These are phyloP conservation scores for Penicillium concentricum DNA, from an alignment of 2,329 filamentous ascomycete species.

Conservation along the genomic window DNA sequence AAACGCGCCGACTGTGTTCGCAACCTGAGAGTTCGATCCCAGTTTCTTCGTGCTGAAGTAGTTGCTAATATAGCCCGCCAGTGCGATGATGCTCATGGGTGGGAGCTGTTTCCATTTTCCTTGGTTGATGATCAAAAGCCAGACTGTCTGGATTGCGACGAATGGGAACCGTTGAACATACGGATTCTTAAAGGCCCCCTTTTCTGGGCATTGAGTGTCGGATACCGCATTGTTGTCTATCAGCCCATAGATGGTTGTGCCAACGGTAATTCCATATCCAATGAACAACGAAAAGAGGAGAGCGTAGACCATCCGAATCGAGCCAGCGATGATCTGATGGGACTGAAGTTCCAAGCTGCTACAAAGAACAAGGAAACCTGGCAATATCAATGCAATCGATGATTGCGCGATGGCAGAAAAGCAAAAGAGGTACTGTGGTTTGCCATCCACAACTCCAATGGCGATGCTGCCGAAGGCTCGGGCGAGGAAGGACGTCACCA, in stretches of 20 bases:
- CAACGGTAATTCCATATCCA: constrained; percentile 68
- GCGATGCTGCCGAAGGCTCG: constrained; percentile 65
- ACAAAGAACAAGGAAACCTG: constrained; percentile 62
- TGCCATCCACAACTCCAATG: constrained; percentile 31
- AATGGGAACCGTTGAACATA: constrained; percentile 63
- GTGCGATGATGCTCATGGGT: constrained; percentile 70
- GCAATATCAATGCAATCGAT: constrained; percentile 68
- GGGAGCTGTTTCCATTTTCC: constrained; percentile 76
- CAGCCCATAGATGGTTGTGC: constrained; percentile 60
- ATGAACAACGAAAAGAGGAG: constrained; percentile 70
- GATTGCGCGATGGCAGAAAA: constrained; percentile 69
- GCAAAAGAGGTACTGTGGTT: constrained; percentile 56
- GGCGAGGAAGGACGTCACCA: constrained; percentile 66
- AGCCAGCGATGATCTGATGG: constrained; percentile 65
- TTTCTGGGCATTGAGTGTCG: constrained; percentile 44
- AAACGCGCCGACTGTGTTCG: constrained; percentile 73
- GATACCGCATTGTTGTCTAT: constrained; percentile 55
- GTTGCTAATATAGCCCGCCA: constrained; percentile 68
- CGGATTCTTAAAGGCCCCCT: constrained; percentile 32
- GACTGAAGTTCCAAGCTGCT: constrained; percentile 65
- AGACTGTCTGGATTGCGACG: constrained; percentile 69
- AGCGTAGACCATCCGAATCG: constrained; percentile 44
- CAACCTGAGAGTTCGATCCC: constrained; percentile 69
- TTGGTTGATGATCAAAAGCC: constrained; percentile 75
- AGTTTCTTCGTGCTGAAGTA: constrained; percentile 51